Conservation (phyloP, 2,329 filamentous ascomycete species). For the Fusarium oligoseptatum region DNA sequence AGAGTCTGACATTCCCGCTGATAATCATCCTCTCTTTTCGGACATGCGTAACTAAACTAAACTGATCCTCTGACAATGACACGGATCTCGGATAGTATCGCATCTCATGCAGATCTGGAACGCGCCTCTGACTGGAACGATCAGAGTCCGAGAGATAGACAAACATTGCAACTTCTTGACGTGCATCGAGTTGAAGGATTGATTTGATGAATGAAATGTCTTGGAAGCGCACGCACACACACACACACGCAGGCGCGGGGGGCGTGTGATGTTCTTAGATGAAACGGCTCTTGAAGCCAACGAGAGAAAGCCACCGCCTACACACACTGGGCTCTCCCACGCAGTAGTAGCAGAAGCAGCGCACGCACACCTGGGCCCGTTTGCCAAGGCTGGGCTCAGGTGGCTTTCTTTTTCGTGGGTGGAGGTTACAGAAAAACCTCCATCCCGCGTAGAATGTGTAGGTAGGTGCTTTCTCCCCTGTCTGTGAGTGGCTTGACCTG, state of each 20-base stretch:
- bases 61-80: not conserved
- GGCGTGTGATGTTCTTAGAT: constrained; percentile 13
- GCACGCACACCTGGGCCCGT: constrained; percentile 10
- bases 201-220: not conserved
- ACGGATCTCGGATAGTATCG: constrained; percentile 6
- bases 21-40: constrained; percentile 10
- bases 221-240: not conserved
- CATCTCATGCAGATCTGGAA: constrained; percentile 17
- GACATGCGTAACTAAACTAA: constrained; percentile 10
- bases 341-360: not conserved
- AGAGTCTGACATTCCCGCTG: not conserved
- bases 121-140: constrained; percentile 9
- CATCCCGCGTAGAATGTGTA: not conserved
- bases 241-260: not conserved
- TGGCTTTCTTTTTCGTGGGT: not conserved
- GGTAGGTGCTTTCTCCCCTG: not conserved
- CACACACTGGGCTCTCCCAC: not conserved
- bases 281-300: constrained; percentile 35
- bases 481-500: constrained; percentile 18
- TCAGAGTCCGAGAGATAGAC: not conserved
- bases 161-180: constrained; percentile 1
- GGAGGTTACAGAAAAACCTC: constrained; percentile 11
- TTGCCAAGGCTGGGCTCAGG: constrained; percentile 30
- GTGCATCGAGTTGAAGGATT: not conserved
- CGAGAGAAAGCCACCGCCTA: constrained; percentile 16